Evolutionary conservation across 768 basidiomycete species (phyloP).

Genomic region (Russula griseocarnosa): DNA sequence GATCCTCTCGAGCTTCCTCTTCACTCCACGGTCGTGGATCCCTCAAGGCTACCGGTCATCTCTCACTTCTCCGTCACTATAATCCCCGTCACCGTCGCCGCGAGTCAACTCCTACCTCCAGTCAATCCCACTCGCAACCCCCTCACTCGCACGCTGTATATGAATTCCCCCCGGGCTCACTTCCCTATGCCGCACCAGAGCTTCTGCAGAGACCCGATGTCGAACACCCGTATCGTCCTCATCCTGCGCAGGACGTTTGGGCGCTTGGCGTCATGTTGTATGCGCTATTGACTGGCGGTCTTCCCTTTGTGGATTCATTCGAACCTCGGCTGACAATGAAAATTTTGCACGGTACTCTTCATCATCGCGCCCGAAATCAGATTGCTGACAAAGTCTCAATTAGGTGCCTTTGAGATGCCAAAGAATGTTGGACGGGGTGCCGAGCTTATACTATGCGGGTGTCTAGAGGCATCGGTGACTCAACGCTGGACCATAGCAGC

Average conservation of each 20-base stretch:
- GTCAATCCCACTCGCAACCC: slow-evolving; percentile 28
- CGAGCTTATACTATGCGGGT: slow-evolving; percentile 71
- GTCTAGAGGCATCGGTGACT: slow-evolving; percentile 59
- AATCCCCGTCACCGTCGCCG: slow-evolving; percentile 48
- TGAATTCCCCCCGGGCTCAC: slow-evolving; percentile 70
- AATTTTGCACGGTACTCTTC: slow-evolving; percentile 71
- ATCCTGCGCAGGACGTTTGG: slow-evolving; percentile 92
- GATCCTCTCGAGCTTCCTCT: slow-evolving; percentile 4
- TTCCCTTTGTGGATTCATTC: slow-evolving; percentile 86
- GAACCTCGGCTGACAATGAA: slow-evolving; percentile 91
- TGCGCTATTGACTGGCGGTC: slow-evolving; percentile 72
- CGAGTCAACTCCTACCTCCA: slow-evolving; percentile 42
- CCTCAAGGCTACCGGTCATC: slow-evolving; percentile 30
- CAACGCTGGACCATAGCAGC: slow-evolving; percentile 76
- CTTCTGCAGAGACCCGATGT: slow-evolving; percentile 60
- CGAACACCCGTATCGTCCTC: slow-evolving; percentile 38
- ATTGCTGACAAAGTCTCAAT: slow-evolving; percentile 22
- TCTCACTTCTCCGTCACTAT: slow-evolving; percentile 38
- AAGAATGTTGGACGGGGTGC: slow-evolving; percentile 54
- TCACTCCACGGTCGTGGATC: slow-evolving; percentile 12
- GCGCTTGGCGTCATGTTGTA: slow-evolving; percentile 89
- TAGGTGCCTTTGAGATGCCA: slow-evolving; percentile 64
- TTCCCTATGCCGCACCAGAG: slow-evolving; percentile 90
- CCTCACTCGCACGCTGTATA: slow-evolving; percentile 36
- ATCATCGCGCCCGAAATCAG: slow-evolving; percentile 26